Evolutionary conservation across 2,329 filamentous ascomycete species (phyloP), one percentile per base, ranked within the genome.

Genomic region (Pseudocercospora fuligena): DNA sequence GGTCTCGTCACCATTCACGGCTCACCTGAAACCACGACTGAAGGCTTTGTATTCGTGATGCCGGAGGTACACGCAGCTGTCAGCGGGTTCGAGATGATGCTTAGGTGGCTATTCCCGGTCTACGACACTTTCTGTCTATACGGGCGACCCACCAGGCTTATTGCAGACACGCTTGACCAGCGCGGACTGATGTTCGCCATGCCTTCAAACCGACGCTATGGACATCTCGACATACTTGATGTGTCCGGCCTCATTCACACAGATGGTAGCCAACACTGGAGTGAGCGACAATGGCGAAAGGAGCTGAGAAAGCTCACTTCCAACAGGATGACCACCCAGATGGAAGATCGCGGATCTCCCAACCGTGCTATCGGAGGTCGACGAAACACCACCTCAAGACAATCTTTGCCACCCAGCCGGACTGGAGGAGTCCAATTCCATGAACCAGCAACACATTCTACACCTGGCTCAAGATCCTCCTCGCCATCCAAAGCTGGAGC

Each of bases 1-100:
- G 95, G 94, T 9, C 88, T 89, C 69, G 93, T 99, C 67, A 93
- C 91, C 0, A 92, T 97, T 46, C 93, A 97, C 80, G 90, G 90
- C 0, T 87, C 60, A 21, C 89, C 12, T 89, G 92, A 8, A 89
- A 92, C 25, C 90, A 69, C 90, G 2, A 91, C 91, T 0, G 95
- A 99, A 77, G 95, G 95, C 0, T 97, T 97, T 74, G 92, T 99
- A 4, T 99, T 99, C 76, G 90, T 98, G 72, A 97, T 99, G 94
- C 95, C 95, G 3, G 95, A 99, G 78, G 88, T 91, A 1, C 93
- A 92, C 74, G 90, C 94, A n/a, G 94, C 93, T 19, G 91, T 99
- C 12, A 92, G 89, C 63, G 95, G 95, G 0, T 97, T 98, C 73
- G 95, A 98, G 79, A 97, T 96, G 85, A 90, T 99, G 85, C 84